Conservation (phyloP, 768 basidiomycete species). For the Podaxis rugospora region DNA sequence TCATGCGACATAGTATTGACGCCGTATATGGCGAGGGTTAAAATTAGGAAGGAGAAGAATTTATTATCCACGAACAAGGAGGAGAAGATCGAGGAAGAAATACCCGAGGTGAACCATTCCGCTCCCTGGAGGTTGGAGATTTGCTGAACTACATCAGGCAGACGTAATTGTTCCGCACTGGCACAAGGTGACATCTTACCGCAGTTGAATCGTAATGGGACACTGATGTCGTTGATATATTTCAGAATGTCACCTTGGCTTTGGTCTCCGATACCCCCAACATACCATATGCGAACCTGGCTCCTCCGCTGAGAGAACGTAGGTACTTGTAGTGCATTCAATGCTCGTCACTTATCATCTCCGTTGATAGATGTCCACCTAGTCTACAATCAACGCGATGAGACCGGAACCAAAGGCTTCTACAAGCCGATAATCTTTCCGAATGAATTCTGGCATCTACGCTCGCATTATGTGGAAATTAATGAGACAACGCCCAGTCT, state of each 20-base stretch:
- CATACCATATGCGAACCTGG: constrained; percentile 50
- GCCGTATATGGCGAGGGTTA: constrained; percentile 71
- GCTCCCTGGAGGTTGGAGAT: not conserved
- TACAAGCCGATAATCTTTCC: constrained; percentile 90
- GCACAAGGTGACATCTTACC: constrained; percentile 49
- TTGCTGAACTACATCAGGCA: constrained; percentile 22
- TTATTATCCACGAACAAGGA: constrained; percentile 50
- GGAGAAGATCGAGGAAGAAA: constrained; percentile 34
- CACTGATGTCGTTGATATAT: not conserved
- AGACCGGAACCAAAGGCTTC: constrained; percentile 58
- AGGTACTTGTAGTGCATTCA: constrained; percentile 23
- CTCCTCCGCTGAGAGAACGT: constrained; percentile 62
- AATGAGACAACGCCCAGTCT: constrained; percentile 77
- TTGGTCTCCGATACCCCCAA: constrained; percentile 68
- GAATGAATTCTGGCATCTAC: constrained; percentile 94
- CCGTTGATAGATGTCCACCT: constrained; percentile 55
- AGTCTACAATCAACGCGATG: constrained; percentile 54
- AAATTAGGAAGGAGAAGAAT: constrained; percentile 78
- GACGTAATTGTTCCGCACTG: constrained; percentile 80
- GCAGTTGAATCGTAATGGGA: not conserved
- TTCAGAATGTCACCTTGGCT: constrained; percentile 84
- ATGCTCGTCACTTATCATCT: not conserved
- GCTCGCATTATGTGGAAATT: constrained; percentile 77
- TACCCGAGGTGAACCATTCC: constrained; percentile 42
- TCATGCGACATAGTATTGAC: constrained; percentile 60